Evolutionary conservation across 345 rosid species (phyloP), one percentile per base, ranked within the genome.

Genomic region (Balakata baccata): DNA sequence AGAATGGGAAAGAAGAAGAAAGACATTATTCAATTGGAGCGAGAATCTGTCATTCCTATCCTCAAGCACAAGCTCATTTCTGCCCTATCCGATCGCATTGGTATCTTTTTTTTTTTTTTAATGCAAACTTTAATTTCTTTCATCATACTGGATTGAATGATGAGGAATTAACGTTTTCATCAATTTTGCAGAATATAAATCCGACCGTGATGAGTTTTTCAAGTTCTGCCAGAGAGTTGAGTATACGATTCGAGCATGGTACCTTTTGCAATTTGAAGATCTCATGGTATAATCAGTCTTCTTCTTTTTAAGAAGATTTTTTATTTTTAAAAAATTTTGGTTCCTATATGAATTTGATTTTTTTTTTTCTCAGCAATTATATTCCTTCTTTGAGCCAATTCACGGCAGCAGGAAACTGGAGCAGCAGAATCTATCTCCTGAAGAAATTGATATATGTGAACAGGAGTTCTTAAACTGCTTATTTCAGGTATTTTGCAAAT

Each of bases 31-130:
- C 81, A 79, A 39, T 68, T 92, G 69, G 95, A 89, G 76, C 80
- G 85, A 71, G 95, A 89, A 83, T 85, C 95, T 34, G 95, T 92
- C 49, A 92, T 89, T 75, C 90, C 93, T 58, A 76, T 88, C 70
- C 81, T 92, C 74, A 92, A 89, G 73, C 87, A 78, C 64, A 84
- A 78, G 79, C 83, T 91, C 69, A 71, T 87, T 70, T 64, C 72
- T 56, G 75, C 87, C 63, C 79, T 91, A 75, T 68, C 89, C 66
- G 70, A 72, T 46, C 85, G 79, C 84, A 72, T 86, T 50, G 90
- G 93, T 78, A 74, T 39, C 18, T 54, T 65, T 47, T 51, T 11
- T 37, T 1, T 23, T 38, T 53, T 17, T n/a, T 16, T 6, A 43
- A 43, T 43, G 47, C 47, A 3, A 43, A 43, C 10, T 43, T 43